Percentiles rank a stretch among this genome's conserved stretches.
phyloP scores from a whole-genome alignment of 179 eudicot species.

The Carnegiea gigantea region DNA sequence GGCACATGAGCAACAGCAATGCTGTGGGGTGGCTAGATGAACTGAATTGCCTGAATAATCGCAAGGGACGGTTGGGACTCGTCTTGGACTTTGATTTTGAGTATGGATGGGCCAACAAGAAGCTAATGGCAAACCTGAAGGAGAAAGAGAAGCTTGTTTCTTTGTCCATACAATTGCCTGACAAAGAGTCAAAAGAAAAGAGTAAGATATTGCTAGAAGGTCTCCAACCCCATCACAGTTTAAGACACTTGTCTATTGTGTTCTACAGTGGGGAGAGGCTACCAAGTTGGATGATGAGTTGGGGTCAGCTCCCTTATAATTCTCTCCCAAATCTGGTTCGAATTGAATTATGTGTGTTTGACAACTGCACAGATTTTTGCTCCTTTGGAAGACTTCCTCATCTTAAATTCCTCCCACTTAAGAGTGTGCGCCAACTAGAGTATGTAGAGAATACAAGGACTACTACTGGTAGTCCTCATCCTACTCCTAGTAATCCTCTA shows the following conservation, averaged over 20 bases:
- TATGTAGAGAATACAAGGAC: background rate
- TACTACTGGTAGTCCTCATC: no score
- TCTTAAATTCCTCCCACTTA: background rate
- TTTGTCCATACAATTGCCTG: background rate
- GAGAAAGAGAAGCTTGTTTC: background rate
- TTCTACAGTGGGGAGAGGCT: background rate
- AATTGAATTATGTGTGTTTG: background rate
- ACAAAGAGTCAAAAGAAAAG: background rate
- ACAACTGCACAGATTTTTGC: background rate
- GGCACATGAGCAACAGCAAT: background rate
- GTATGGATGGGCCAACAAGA: background rate
- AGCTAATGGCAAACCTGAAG: background rate
- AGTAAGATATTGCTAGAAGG: background rate
- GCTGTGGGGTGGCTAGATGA: background rate
- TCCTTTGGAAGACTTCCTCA: conserved; percentile 18
- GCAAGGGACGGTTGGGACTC: background rate
- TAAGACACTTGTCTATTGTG: background rate
- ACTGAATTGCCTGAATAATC: background rate
- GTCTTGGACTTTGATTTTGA: background rate
- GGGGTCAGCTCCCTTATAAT: background rate
- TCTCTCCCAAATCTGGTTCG: background rate
- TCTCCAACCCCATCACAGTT: background rate
- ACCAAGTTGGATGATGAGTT: background rate
- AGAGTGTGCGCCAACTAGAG: background rate
- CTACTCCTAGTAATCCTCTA: no score